A percentile compares a stretch with the other conserved stretches of the same genome.
Conservation (phyloP, 768 basidiomycete genomes). For the Suillus alpinus region DNA sequence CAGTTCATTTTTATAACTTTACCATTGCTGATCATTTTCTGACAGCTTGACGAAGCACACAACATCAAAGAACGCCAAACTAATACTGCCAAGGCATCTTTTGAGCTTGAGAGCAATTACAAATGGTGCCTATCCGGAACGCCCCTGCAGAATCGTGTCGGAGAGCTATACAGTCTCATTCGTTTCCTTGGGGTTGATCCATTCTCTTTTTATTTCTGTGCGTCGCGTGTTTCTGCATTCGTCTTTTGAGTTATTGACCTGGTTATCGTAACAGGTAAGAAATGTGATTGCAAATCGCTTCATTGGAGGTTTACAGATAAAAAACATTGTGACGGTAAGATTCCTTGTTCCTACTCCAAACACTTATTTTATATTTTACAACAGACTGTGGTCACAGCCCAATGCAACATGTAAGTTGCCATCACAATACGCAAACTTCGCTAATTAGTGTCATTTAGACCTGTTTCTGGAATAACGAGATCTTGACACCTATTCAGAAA, state of each 20-base stretch:
- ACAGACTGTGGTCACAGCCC: constrained; percentile 82
- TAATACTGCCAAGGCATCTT: constrained; percentile 96
- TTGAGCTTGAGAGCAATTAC: constrained; percentile 76
- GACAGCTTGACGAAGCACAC: constrained; percentile 90
- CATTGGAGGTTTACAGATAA: constrained; percentile 93
- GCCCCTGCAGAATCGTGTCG: constrained; percentile 97
- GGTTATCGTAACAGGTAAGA: constrained; percentile 56
- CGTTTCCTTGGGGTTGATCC: constrained; percentile 92
- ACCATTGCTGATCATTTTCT: not conserved
- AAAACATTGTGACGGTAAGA: constrained; percentile 74
- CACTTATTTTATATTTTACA: not conserved
- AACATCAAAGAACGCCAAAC: constrained; percentile 96
- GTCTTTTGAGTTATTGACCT: not conserved
- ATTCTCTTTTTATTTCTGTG: constrained; percentile 90
- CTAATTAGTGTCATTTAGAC: constrained; percentile 42
- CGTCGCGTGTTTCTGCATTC: constrained; percentile 21
- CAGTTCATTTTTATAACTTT: not conserved
- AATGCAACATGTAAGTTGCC: constrained; percentile 66
- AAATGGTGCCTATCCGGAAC: constrained; percentile 98
- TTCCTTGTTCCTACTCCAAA: not conserved
- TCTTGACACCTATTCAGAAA: constrained; percentile 94
- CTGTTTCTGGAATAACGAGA: constrained; percentile 97
- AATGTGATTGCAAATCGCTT: constrained; percentile 89
- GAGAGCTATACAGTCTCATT: constrained; percentile 93
- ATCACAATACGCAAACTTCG: not conserved